Evolutionary conservation across 805 yeast species (phyloP).

Genomic region (Blastobotrys attinorum): DNA sequence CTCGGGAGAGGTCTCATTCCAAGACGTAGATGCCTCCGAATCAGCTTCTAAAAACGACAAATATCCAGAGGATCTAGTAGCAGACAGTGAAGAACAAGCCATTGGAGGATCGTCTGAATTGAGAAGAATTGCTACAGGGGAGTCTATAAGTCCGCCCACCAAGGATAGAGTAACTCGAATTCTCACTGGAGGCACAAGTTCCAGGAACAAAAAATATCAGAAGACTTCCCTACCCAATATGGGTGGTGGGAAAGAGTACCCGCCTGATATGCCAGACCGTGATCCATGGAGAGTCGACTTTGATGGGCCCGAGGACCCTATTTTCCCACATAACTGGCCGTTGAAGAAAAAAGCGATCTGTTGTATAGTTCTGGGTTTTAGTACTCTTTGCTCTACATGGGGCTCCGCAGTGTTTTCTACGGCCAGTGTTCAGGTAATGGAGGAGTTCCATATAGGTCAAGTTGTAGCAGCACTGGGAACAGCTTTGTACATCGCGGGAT

Average conservation of each 20-base stretch:
- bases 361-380: slow-evolving; percentile 36
- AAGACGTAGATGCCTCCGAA: no score
- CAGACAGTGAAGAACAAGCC: not conserved
- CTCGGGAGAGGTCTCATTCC: not conserved
- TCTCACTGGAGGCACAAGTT: slow-evolving; percentile 11
- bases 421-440: slow-evolving; percentile 40
- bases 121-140: not conserved
- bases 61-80: not conserved
- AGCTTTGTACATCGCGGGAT: slow-evolving; percentile 81
- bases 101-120: not conserved
- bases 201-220: slow-evolving; percentile 5
- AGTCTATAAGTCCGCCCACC: not conserved
- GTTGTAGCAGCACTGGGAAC: slow-evolving; percentile 71
- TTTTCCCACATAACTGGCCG: slow-evolving; percentile 76
- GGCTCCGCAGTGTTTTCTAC: slow-evolving; percentile 68
- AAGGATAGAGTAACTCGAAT: slow-evolving; percentile 15
- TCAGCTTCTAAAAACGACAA: slow-evolving; percentile 37
- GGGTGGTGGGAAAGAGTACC: slow-evolving; percentile 10
- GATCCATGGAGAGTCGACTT: slow-evolving; percentile 53
- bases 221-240: slow-evolving; percentile 3
- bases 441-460: slow-evolving; percentile 44
- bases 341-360: slow-evolving; percentile 32
- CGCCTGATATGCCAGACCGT: slow-evolving; percentile 11
- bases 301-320: slow-evolving; percentile 68
- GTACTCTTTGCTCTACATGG: slow-evolving; percentile 45